Evolutionary conservation across 2,329 filamentous ascomycete species (phyloP), one percentile per base, ranked within the genome.

Genomic region (Penicillium sp.): DNA sequence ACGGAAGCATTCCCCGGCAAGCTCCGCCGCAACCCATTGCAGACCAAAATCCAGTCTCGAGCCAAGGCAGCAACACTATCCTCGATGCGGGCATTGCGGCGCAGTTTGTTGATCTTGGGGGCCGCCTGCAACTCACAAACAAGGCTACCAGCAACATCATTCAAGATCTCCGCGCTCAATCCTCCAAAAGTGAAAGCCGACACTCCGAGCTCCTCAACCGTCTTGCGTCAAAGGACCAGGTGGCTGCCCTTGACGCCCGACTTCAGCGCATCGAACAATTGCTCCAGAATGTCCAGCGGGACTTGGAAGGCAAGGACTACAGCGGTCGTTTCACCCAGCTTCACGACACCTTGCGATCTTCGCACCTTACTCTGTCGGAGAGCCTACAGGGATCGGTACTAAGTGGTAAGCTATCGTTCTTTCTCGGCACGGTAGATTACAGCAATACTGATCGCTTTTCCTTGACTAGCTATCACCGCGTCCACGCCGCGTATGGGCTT

Each of bases 41-140:
- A 15, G 48, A 45, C 13, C 52, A 67, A 13, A 30, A 31, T n/a
- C 29, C 41, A 30, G 42, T 45, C 8, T 33, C 25, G 5, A 30
- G 32, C 31, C 12, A 42, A 65, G 57, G 70, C 50, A 65, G 53
- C 35, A 68, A 73, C 54, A 65, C 64, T 22, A 64, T 60, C 55
- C 12, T 41, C 2, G 51, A 50, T 12, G 33, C 37, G 17, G 42
- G 37, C n/a, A 69, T 47, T 63, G 72, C 37, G 18, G 41, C 54
- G 12, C 87, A 95, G 62, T 90, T 95, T 59, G 74, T 75, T 22
- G 89, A 95, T 59, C 74, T 96, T 10, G 84, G 94, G 70, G 84
- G 84, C 68, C 84, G 88, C 20, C 70, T 96, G 12, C 86, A 71
- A 42, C 67, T 70, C 26, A 67, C 85, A 34, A 74, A 79, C 59